These are phyloP conservation scores for Acanthamoeba rhysodes DNA, from an alignment of 208 protist species.

Conservation along the genomic window DNA sequence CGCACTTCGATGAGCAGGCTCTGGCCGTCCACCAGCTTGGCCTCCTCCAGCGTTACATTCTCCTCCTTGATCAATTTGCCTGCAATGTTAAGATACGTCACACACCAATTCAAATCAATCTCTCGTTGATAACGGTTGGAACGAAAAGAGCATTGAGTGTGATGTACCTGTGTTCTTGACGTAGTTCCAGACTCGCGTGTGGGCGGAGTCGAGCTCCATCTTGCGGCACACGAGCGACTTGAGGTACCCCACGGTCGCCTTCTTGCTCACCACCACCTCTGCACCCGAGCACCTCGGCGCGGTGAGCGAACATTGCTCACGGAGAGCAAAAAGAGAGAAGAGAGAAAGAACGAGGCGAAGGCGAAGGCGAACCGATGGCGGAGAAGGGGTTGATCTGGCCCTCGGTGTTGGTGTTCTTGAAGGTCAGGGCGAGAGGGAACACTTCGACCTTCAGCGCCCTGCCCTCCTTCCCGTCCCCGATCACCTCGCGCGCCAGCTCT, in stretches of 20 bases:
- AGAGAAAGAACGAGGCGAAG: background rate
- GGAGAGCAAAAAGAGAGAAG: background rate
- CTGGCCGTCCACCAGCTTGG: slow-evolving; percentile 65
- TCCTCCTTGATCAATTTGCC: slow-evolving; percentile 56
- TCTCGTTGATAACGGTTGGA: background rate
- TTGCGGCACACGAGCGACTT: slow-evolving; percentile 26
- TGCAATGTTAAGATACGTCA: background rate
- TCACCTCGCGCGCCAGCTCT: slow-evolving; percentile 52
- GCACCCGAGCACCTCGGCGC: background rate
- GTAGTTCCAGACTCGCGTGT: slow-evolving; percentile 57
- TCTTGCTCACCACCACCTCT: slow-evolving; percentile 70
- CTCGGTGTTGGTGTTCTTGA: slow-evolving; percentile 65
- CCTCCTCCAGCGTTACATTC: slow-evolving; percentile 62
- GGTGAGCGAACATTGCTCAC: background rate
- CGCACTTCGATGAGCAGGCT: slow-evolving; percentile 63
- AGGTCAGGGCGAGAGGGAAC: slow-evolving; percentile 20
- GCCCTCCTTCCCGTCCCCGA: slow-evolving; percentile 55
- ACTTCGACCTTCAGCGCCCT: slow-evolving; percentile 14
- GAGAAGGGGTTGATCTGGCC: slow-evolving; percentile 68
- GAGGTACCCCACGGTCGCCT: slow-evolving; percentile 8
- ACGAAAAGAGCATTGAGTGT: background rate
- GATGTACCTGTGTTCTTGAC: background rate
- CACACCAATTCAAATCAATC: too few relatives aligned
- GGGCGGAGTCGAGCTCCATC: slow-evolving; percentile 5
- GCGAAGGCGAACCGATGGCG: background rate